A percentile compares a stretch with the other conserved stretches of the same genome.
Evolutionary conservation across 805 yeast species (phyloP).

Genomic region (Metschnikowia gelsemii): DNA sequence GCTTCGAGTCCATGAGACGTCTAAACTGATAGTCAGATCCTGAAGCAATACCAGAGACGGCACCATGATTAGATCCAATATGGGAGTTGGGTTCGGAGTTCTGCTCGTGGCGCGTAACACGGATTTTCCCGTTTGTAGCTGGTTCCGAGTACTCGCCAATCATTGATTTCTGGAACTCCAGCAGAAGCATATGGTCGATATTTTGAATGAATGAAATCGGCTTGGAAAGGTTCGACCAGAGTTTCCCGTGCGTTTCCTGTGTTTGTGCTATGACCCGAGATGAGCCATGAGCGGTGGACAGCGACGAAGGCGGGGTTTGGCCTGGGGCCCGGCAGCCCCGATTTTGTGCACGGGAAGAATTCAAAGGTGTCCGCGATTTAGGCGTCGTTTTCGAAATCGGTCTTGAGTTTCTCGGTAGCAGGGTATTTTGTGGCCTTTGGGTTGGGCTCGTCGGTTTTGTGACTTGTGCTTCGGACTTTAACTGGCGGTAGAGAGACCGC

Average conservation of each 20-base stretch:
- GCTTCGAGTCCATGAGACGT: conserved; percentile 4
- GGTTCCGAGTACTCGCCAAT: conserved; percentile 2
- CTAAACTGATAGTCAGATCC: conserved; percentile 1
- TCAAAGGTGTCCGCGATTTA: too few relatives aligned
- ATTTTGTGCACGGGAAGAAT: too few relatives aligned
- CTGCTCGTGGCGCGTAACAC: neutral
- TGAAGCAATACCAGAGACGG: too few relatives aligned
- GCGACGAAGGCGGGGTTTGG: too few relatives aligned
- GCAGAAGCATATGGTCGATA: conserved; percentile 63
- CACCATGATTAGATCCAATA: too few relatives aligned
- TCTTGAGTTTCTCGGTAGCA: neutral
- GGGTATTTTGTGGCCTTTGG: neutral
- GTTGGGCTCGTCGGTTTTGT: neutral
- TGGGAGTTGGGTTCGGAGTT: neutral
- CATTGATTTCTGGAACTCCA: conserved; percentile 50
- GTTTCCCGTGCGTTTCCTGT: conserved; percentile 10
- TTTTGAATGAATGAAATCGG: conserved; percentile 65
- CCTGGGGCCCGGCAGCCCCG: too few relatives aligned
- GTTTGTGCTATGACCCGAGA: too few relatives aligned
- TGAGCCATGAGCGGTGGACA: too few relatives aligned
- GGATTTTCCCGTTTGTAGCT: neutral
- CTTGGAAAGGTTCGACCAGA: conserved; percentile 39
- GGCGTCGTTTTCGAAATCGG: too few relatives aligned
- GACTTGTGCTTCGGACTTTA: conserved; percentile 17
- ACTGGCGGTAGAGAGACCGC: conserved; percentile 43